Percentiles rank a stretch among this genome's conserved stretches.
Conservation (phyloP, 108 stramenopile species). For the Skeletonema marinoi region DNA sequence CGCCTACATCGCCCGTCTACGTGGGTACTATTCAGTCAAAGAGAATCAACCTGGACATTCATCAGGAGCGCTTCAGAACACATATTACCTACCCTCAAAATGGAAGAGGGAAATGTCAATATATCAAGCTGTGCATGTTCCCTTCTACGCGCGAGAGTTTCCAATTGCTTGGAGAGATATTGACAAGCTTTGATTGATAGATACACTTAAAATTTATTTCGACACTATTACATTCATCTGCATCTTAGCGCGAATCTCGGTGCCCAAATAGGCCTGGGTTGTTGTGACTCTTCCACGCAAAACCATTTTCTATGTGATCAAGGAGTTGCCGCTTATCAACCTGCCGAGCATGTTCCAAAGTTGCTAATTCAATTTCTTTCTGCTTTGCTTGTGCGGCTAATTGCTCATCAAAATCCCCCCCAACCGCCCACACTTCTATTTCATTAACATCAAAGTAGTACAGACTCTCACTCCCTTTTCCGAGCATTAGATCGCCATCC, state of each 20-base stretch:
- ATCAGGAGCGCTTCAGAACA: constrained; percentile 19
- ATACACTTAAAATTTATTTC: neutral
- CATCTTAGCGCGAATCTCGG: constrained; percentile 8
- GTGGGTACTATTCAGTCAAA: constrained; percentile 64
- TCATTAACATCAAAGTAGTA: constrained; percentile 46
- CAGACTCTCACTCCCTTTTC: constrained; percentile 17
- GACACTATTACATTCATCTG: neutral
- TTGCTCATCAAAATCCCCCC: constrained; percentile 25
- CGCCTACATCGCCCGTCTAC: constrained; percentile 61
- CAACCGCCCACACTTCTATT: constrained; percentile 47
- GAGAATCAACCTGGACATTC: constrained; percentile 25
- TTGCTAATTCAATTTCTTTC: constrained; percentile 5
- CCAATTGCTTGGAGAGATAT: constrained; percentile 65
- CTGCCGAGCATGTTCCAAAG: constrained; percentile 16
- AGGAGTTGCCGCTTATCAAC: constrained; percentile 43
- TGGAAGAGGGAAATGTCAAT: constrained; percentile 39
- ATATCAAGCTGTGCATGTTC: constrained; percentile 34
- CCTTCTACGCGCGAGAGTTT: constrained; percentile 53
- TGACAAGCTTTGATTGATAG: constrained; percentile 23
- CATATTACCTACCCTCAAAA: constrained; percentile 23
- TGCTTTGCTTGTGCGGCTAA: constrained; percentile 20
- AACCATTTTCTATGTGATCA: constrained; percentile 34
- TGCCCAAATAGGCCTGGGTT: constrained; percentile 22
- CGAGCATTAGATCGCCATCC: constrained; percentile 32
- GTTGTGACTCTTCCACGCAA: constrained; percentile 12